Percentiles rank a stretch among this genome's conserved stretches.
Evolutionary conservation across 495 filamentous ascomycete species (phyloP).

Genomic region (Neurospora pannonica): DNA sequence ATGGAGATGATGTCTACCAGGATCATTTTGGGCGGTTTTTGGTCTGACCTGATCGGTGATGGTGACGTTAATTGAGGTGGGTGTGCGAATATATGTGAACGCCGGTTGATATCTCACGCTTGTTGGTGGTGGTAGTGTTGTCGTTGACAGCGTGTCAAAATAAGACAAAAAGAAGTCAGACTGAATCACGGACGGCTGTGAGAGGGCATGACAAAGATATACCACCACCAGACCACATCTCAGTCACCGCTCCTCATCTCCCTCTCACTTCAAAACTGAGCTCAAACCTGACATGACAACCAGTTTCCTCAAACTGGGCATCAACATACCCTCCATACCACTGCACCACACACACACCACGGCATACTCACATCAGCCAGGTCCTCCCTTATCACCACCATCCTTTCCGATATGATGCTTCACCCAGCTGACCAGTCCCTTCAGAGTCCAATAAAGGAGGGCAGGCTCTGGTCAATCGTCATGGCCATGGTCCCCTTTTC

Average conservation of each 20-base stretch:
- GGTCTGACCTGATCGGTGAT: background rate
- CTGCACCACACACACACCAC: background rate
- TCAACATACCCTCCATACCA: background rate
- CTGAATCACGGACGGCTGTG: background rate
- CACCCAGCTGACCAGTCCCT: background rate
- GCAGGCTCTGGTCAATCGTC: background rate
- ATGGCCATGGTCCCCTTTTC: background rate
- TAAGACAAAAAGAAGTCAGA: background rate
- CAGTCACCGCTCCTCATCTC: background rate
- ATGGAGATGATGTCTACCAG: slow-evolving; percentile 30
- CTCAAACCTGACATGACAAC: background rate
- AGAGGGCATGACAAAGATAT: background rate
- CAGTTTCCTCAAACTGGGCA: background rate
- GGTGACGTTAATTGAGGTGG: background rate
- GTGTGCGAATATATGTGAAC: background rate
- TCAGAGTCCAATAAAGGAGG: background rate
- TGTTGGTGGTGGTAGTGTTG: background rate
- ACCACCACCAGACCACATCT: background rate
- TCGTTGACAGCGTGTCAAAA: background rate
- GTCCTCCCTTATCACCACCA: background rate
- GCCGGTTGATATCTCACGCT: background rate
- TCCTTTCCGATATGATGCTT: background rate
- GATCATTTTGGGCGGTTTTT: slow-evolving; percentile 21
- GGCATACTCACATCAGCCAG: background rate
- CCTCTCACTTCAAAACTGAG: background rate